These are phyloP conservation scores for Cyberlindnera japonica DNA, from an alignment of 805 yeast species.

Conservation along the genomic window DNA sequence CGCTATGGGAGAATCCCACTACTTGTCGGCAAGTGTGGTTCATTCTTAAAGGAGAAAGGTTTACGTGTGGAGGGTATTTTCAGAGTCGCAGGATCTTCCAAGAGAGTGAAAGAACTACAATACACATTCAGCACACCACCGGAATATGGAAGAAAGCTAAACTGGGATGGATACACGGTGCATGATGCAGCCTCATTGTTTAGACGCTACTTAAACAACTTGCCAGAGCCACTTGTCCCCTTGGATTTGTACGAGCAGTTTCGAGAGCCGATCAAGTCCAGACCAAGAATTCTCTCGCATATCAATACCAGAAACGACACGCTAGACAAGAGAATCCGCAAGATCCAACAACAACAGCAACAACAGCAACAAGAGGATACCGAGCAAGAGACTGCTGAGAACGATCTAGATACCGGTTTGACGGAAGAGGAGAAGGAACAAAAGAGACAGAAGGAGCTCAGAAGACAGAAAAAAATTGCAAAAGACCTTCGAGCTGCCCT, in stretches of 20 bases:
- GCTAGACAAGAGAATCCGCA: conserved; percentile 33
- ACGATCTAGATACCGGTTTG: conserved; percentile 12
- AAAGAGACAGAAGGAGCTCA: conserved; percentile 34
- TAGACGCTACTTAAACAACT: conserved; percentile 77
- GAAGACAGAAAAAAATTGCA: conserved; percentile 49
- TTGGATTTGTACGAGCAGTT: conserved; percentile 70
- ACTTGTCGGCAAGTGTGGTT: conserved; percentile 94
- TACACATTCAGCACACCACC: conserved; percentile 83
- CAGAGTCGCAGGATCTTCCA: conserved; percentile 87
- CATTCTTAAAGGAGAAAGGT: conserved; percentile 73
- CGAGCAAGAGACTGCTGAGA: conserved; percentile 10
- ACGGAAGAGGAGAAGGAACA: conserved; percentile 27
- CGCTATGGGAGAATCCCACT: conserved; percentile 88
- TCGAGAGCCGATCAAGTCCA: conserved; percentile 65
- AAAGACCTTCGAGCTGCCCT: conserved; percentile 67
- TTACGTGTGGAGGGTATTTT: conserved; percentile 86
- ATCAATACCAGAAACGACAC: conserved; percentile 54
- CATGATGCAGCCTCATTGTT: conserved; percentile 95
- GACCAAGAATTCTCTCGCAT: conserved; percentile 64
- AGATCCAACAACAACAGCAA: conserved; percentile 24
- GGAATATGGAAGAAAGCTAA: conserved; percentile 76
- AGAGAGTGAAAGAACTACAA: conserved; percentile 84
- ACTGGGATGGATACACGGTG: conserved; percentile 90
- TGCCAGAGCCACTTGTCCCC: conserved; percentile 92
- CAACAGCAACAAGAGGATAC: conserved; percentile 15